Evolutionary conservation across 2,329 filamentous ascomycete species (phyloP), one percentile per base, ranked within the genome.

Genomic region (Fusarium acutatum): DNA sequence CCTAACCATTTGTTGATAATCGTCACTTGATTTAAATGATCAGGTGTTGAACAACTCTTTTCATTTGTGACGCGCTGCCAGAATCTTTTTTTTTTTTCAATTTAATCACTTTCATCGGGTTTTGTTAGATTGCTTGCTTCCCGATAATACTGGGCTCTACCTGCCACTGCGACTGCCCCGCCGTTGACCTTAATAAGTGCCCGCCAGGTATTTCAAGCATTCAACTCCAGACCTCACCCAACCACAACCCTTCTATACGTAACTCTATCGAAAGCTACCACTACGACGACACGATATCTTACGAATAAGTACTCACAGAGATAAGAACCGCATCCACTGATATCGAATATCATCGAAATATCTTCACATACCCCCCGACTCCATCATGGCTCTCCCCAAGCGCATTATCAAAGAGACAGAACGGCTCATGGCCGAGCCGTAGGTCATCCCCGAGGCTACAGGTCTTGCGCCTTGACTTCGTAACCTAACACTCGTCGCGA

Each of bases 341-440:
- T 40, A 28, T 18, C 50, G 50, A 54, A 54, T 14, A 40, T n/a
- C 26, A 35, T 58, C 50, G 28, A 38, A 60, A 56, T 24, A 49
- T 20, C 41, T 50, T 41, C 60, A 44, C 30, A 53, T 47, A 35
- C n/a, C n/a, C 30, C 34, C 24, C n/a, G 7, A 35, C 47, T 60
- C 37, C 41, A 64, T 66, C 32, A 91, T 90, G 94, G 91, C 94
- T 73, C 88, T 99, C 75, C 96, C 96, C 37, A 99, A 99, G 88
- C 90, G 96, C 81, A 99, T 99, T 80, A 90, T 98, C 81, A 99
- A 99, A 86, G 97, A 99, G 89, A 99, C 96, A 26, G 96, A 99
- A 86, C 92, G 96, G 80, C 89, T 99, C 77, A 95, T 97, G 90
- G 94, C 94, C 73, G 96, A 99, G 85, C 96, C 96, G 94, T 97